Base-by-base conservation (phyloP, 1,284 basidiomycete species). In the Inonotus obliquus region DNA sequence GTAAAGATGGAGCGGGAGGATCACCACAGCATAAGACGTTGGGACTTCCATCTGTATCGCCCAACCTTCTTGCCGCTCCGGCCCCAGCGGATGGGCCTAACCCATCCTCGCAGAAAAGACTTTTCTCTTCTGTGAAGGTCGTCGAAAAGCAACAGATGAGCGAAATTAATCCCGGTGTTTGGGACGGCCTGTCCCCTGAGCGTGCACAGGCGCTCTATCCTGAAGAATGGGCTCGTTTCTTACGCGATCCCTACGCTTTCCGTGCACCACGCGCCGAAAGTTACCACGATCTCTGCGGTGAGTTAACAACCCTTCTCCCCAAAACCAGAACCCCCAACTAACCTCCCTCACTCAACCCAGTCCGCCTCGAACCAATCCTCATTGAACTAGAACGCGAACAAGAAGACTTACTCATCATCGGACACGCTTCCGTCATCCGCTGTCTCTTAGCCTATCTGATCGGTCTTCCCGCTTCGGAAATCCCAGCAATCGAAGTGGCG, bases 131-230 rank as follows among this genome's bases (percentile, higher is more conserved):
- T 56, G 83, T 91, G 71, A 94, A 94, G 71, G 92, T 99, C 21
- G 83, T 94, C 49, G 94, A 99, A 75, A 95, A 96, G 68, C 85
- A 91, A 0, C 96, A 96, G 74, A 96, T 99, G 92, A 82, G 87
- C 61, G 96, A 99, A 78, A 96, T 99, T 72, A 99, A 99, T 70
- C 96, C 96, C 48, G 93, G 93, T 2, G 91, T 96, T 6, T 96
- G 93, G 88, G 97, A 99, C 72, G 97, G 97, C 0, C 82, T 99
- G 60, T 91, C 89, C 1, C 90, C 91, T 0, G 92, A 94, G 64
- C 90, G 97, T 71, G 95, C 95, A 39, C 86, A 89, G 74, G 89
- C 89, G 70, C 87, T 87, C 67, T 98, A 95, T 73, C 92, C 96
- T 0, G 91, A 91, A 65, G 96, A 99, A 71, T 98, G 93, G 91